Percentiles rank a stretch among this genome's conserved stretches.
Evolutionary conservation across 2,329 filamentous ascomycete genomes (phyloP).

Genomic region (Botrytis elliptica): DNA sequence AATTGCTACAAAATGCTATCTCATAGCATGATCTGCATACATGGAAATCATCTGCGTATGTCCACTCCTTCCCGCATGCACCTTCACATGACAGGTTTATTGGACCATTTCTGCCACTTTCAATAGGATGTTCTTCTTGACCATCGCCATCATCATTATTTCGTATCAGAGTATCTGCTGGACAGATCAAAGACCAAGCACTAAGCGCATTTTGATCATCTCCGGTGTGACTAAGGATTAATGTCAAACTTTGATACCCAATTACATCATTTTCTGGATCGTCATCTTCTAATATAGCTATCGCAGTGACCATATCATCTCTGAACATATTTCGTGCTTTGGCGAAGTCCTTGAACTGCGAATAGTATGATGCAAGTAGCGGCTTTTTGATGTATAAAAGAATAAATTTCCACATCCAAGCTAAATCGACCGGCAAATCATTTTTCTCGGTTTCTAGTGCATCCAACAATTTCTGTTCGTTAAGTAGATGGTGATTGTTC

Average conservation of each 20-base stretch:
- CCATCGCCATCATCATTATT: not conserved
- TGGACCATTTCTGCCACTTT: no score
- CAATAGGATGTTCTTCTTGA: no score
- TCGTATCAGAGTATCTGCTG: not conserved
- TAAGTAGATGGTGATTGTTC: fast-evolving
- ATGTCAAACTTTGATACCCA: fast-evolving
- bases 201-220: not conserved
- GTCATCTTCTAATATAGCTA: not conserved
- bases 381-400: no score
- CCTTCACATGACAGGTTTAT: no score
- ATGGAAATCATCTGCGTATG: not conserved
- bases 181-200: fast-evolving
- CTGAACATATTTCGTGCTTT: fast-evolving
- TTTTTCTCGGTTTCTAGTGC: not conserved
- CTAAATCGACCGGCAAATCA: no score
- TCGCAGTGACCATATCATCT: fast-evolving
- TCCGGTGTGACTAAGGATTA: fast-evolving
- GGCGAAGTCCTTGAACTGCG: fast-evolving
- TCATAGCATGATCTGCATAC: not conserved
- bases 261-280: fast-evolving
- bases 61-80: not conserved
- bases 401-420: no score
- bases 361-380: not conserved
- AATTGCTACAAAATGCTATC: fast-evolving
- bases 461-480: not conserved